A percentile compares a stretch with the other conserved stretches of the same genome.
These are phyloP conservation scores for Breynia disticha DNA, from an alignment of 441 rosid genomes.

Conservation along the genomic window DNA sequence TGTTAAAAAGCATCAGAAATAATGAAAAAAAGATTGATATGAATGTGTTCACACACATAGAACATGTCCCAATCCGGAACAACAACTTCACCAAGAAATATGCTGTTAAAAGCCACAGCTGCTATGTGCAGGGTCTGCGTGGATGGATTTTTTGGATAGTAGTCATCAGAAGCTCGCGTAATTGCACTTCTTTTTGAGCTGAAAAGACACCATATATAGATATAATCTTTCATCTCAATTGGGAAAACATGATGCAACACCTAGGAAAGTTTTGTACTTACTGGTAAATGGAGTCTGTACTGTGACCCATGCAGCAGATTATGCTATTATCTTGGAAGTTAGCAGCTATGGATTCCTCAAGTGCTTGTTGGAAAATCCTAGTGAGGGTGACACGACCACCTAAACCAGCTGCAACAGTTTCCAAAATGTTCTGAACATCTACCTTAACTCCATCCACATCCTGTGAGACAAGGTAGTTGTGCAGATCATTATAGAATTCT, in stretches of 20 bases:
- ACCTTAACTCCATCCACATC: constrained; percentile 72
- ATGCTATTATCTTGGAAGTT: constrained; percentile 54
- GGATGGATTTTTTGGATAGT: constrained; percentile 36
- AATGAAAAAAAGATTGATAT: background rate
- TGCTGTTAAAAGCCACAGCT: constrained; percentile 45
- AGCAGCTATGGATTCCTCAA: constrained; percentile 43
- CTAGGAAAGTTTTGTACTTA: background rate
- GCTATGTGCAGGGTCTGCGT: constrained; percentile 47
- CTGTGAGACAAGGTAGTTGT: constrained; percentile 46
- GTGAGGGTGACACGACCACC: constrained; percentile 58
- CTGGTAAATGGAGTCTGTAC: constrained; percentile 49
- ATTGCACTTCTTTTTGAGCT: constrained; percentile 44
- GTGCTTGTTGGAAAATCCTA: constrained; percentile 50
- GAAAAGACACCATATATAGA: constrained; percentile 1
- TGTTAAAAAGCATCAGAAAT: background rate
- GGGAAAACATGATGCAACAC: background rate
- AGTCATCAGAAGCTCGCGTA: constrained; percentile 49
- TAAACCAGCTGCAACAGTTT: constrained; percentile 49
- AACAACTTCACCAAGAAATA: constrained; percentile 51
- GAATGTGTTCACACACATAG: constrained; percentile 25
- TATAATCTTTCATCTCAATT: background rate
- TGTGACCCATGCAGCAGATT: constrained; percentile 68
- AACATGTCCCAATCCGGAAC: constrained; percentile 66
- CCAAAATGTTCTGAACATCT: constrained; percentile 60
- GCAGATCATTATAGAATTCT: constrained; percentile 59